Conservation (phyloP, 2,329 filamentous ascomycete species). For the Colletotrichum lini region DNA sequence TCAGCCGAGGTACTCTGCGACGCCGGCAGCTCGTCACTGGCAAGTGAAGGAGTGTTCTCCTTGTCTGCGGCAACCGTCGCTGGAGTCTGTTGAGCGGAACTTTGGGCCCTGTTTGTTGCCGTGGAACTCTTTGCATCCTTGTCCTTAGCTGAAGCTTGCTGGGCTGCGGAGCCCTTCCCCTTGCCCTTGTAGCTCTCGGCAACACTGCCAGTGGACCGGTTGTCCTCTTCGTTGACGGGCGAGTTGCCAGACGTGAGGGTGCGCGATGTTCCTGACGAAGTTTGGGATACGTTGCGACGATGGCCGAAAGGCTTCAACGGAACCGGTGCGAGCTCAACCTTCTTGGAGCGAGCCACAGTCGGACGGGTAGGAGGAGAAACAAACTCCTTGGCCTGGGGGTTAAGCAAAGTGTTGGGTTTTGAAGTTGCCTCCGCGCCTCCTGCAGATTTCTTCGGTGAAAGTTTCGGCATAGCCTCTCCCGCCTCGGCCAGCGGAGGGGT, state of each 20-base stretch:
- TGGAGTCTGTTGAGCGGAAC: not conserved
- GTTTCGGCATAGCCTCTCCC: not conserved
- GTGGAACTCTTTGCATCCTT: not conserved
- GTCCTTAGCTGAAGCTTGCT: not conserved
- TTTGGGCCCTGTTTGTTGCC: not conserved
- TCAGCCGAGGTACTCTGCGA: not conserved
- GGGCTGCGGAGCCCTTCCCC: not conserved
- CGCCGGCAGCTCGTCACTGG: not conserved
- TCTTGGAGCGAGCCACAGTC: not conserved
- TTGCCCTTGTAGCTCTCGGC: not conserved
- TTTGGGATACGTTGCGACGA: constrained; percentile 17
- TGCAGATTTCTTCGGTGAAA: not conserved
- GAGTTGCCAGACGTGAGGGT: constrained; percentile 27
- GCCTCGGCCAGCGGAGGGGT: constrained; percentile 9
- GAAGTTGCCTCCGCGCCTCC: not conserved
- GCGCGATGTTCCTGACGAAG: constrained; percentile 25
- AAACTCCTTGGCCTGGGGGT: constrained; percentile 33
- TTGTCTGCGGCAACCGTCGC: not conserved
- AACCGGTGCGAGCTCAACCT: constrained; percentile 31
- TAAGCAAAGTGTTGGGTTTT: constrained; percentile 3
- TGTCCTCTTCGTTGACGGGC: not conserved
- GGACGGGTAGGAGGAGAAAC: constrained; percentile 4
- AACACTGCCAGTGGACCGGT: not conserved
- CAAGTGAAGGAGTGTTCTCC: not conserved
- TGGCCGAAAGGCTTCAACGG: constrained; percentile 13